Evolutionary conservation across 257 asterid genomes (phyloP), one percentile per base, ranked within the genome.

Genomic region (Rehmannia glutinosa): DNA sequence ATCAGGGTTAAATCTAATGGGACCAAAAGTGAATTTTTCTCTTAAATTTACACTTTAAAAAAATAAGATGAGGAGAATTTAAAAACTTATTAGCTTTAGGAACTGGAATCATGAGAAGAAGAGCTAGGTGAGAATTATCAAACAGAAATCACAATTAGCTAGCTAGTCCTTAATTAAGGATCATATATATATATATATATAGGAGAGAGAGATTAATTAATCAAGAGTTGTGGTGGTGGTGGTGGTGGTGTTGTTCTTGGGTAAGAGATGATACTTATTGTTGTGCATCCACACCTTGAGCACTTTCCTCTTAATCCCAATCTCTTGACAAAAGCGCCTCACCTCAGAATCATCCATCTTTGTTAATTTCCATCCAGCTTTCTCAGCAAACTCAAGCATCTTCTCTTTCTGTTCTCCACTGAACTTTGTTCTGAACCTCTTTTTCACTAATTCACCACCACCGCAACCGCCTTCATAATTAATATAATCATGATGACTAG

Each of bases 261-360:
- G 45, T 0, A 24, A 20, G 4, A n/a, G n/a, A n/a, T 59, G 20
- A 25, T 45, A 55, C 74, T 87, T 87, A 52, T 87, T 84, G 62
- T 84, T 87, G 70, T 87, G 95, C 89, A 87, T 82, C 95, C 95
- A 87, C 6, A 87, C 88, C 82, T 82, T 84, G 55, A 87, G 78
- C 25, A 87, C 95, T 30, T 87, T 80, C 52, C 84, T 69, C 70
- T 72, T 75, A 2, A 86, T 72, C 66, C 82, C 84, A 13, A 72
- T 70, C 77, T 86, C 93, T 0, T 79, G 74, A 52, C 94, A 86
- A 27, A 86, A 81, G 55, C 86, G 73, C 49, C 72, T 64, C 43
- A 84, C 82, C 53, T 72, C 79, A 5, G 70, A 73, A 33, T 84
- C 87, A 38, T 75, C 94, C 54, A 77, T 78, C 68, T 82, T 86